Percentiles rank a stretch among this genome's conserved stretches.
Evolutionary conservation across 192 early-diverging fungal genomes (phyloP).

Genomic region (Chytriomyces confervae): DNA sequence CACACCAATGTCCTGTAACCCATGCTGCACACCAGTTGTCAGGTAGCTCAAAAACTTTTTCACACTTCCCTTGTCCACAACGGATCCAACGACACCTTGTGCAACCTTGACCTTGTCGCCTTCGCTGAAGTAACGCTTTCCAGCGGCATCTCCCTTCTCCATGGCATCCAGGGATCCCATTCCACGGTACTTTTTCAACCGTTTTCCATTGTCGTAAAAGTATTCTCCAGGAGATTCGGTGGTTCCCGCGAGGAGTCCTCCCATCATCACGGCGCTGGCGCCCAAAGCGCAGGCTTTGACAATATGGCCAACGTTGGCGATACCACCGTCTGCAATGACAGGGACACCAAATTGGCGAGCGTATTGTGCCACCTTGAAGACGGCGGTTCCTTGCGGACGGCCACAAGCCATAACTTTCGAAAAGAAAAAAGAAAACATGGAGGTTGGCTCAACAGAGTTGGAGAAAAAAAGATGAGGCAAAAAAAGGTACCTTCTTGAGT

Average conservation of each 20-base stretch:
- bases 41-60: conserved; percentile 94
- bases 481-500: conserved; percentile 82
- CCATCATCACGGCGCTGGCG: conserved; percentile 98
- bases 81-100: conserved; percentile 95
- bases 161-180: conserved; percentile 99
- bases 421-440: too few relatives aligned
- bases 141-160: conserved; percentile 75
- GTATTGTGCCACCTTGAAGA: conserved; percentile 94
- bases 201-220: conserved; percentile 97
- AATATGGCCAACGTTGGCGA: conserved; percentile 96
- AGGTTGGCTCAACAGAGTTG: too few relatives aligned
- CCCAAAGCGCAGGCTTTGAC: conserved; percentile 95
- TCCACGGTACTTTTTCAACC: conserved; percentile 98
- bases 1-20: conserved; percentile 95
- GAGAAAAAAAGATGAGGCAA: too few relatives aligned
- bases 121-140: conserved; percentile 94
- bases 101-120: conserved; percentile 98
- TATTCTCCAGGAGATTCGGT: conserved; percentile 96
- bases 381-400: conserved; percentile 96
- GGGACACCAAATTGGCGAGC: conserved; percentile 93
- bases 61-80: conserved; percentile 95
- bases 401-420: conserved; percentile 87
- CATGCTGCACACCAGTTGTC: conserved; percentile 93
- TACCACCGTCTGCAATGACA: conserved; percentile 96
- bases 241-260: conserved; percentile 92